Conservation (phyloP, 1,284 basidiomycete species). For the Apiotrichum brassicae region DNA sequence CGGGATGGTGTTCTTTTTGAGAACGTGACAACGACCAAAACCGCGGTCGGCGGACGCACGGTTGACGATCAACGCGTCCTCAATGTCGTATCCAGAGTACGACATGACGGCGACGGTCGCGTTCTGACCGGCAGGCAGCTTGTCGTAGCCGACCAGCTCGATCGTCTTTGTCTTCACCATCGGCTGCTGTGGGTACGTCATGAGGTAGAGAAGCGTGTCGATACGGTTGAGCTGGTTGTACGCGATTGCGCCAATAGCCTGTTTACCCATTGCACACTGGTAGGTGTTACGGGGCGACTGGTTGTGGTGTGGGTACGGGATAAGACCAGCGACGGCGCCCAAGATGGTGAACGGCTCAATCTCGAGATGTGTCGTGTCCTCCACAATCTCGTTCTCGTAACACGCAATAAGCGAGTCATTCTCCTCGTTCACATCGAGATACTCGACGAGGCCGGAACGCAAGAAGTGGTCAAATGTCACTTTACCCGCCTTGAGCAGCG, state of each 20-base stretch:
- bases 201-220: constrained; percentile 95
- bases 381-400: constrained; percentile 81
- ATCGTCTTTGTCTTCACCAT: constrained; percentile 99
- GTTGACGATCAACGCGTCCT: constrained; percentile 96
- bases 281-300: constrained; percentile 99
- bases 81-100: constrained; percentile 98
- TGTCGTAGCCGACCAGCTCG: constrained; percentile 93
- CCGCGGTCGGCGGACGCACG: constrained; percentile 92
- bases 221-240: constrained; percentile 98
- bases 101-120: constrained; percentile 99
- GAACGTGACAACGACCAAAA: constrained; percentile 94
- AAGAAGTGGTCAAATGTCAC: constrained; percentile 94
- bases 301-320: constrained; percentile 99
- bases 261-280: constrained; percentile 99
- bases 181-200: constrained; percentile 98
- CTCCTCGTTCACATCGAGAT: constrained; percentile 98
- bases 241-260: constrained; percentile 98
- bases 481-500: constrained; percentile 69
- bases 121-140: constrained; percentile 95
- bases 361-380: constrained; percentile 86
- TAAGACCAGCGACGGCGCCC: constrained; percentile 94
- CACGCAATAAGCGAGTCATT: constrained; percentile 96
- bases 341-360: constrained; percentile 98
- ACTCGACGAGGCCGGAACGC: constrained; percentile 92
- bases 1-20: constrained; percentile 90